Base-by-base conservation (phyloP, 768 basidiomycete species). In the Amanita thiersii region DNA sequence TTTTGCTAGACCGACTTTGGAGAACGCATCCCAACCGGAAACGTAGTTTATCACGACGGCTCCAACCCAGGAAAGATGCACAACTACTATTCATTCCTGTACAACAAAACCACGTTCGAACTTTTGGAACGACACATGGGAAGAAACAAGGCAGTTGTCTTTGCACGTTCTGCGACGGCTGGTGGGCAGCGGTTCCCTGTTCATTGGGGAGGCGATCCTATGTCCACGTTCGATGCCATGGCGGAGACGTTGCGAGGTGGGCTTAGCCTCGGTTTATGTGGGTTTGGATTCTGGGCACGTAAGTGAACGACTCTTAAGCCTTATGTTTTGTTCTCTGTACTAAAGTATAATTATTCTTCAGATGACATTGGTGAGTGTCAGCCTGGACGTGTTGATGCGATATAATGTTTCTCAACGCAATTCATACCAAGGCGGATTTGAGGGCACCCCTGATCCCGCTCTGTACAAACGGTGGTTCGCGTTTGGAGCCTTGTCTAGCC, bases 401-500 rank as follows among this genome's bases (percentile, higher is more conserved):
- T n/a, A n/a, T n/a, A 9, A 9, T 30, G 29, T 30, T 14, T 9
- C 29, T 30, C 9, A 30, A 9, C 29, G 29, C 29, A 30, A 30
- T 14, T 30, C 9, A 11, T 14, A 18, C 24, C 7, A 21, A 54
- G 51, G 52, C 28, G 55, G 57, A 12, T 56, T 56, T 35, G 57
- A 54, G 51, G 67, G 66, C 3, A 60, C 54, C 25, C 67, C 66
- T 1, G 61, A 65, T 37, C 57, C 63, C 2, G 58, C 53, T 7
- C 39, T 70, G 17, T 70, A 66, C 54, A 65, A 64, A 50, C 69
- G 69, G 7, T 73, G 69, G 69, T 59, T 69, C 31, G 69, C 65
- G 1, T 68, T 68, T 45, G 57, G 57, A 19, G 49, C 52, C 4
- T 50, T 59, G 6, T 60, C 70, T 2, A 66, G 66, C 28, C 70